phyloP scores from a whole-genome alignment of 192 early-diverging fungal genomes.

The Coemansia sp. region DNA sequence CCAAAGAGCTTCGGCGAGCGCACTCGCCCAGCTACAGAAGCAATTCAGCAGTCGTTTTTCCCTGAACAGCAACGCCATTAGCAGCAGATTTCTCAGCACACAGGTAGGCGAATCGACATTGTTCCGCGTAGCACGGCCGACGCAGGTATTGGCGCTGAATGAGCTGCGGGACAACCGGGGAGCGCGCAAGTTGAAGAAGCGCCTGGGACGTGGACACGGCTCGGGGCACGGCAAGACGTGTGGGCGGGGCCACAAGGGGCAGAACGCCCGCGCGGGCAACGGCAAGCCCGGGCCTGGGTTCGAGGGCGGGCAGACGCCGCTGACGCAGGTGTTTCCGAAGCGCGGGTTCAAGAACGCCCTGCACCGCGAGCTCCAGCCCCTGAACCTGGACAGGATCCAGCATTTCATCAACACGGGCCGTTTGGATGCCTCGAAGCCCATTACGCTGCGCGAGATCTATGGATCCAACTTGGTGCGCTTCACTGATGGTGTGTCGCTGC shows the following conservation, averaged over 20 bases:
- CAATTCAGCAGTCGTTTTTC: constrained; percentile 17
- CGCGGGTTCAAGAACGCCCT: constrained; percentile 76
- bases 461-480: constrained; percentile 44
- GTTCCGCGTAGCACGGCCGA: constrained; percentile 19
- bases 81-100: neutral
- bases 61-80: neutral
- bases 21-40: constrained; percentile 20
- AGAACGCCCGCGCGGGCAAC: constrained; percentile 76
- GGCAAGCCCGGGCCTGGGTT: constrained; percentile 78
- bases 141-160: constrained; percentile 29
- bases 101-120: neutral
- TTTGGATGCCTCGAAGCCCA: constrained; percentile 73
- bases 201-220: constrained; percentile 80
- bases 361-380: constrained; percentile 61
- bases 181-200: constrained; percentile 50
- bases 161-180: constrained; percentile 45
- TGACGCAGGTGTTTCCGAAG: constrained; percentile 81
- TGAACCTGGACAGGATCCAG: constrained; percentile 88
- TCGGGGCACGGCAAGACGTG: constrained; percentile 89
- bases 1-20: constrained; percentile 5
- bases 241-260: constrained; percentile 92
- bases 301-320: constrained; percentile 91
- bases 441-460: constrained; percentile 70
- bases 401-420: constrained; percentile 87
- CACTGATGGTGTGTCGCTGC: constrained; percentile 84